Evolutionary conservation across 2,329 filamentous ascomycete genomes (phyloP).

Genomic region (Penicillium sp.): DNA sequence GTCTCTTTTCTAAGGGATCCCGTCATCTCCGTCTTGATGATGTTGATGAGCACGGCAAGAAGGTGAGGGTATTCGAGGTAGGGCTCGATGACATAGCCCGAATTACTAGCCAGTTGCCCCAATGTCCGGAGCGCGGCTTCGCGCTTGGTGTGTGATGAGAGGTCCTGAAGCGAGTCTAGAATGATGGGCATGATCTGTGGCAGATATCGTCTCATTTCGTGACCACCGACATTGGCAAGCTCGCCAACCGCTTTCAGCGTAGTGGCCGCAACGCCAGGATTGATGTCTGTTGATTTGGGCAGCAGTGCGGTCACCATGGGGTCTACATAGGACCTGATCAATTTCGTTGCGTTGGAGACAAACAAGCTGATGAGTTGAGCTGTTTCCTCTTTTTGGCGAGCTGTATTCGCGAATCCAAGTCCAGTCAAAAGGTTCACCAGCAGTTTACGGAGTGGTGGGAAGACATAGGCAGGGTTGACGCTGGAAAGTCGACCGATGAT

Average conservation of each 20-base stretch:
- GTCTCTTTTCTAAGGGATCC: conserved; percentile 87
- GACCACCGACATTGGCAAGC: conserved; percentile 87
- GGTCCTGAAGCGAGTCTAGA: conserved; percentile 88
- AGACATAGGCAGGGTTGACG: conserved; percentile 95
- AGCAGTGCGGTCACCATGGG: conserved; percentile 94
- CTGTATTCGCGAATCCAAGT: conserved; percentile 91
- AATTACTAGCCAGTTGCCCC: conserved; percentile 90
- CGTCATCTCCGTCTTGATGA: conserved; percentile 89
- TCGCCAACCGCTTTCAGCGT: conserved; percentile 96
- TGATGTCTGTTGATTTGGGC: conserved; percentile 83
- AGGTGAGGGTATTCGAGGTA: conserved; percentile 95
- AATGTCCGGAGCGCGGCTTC: conserved; percentile 89
- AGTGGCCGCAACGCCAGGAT: conserved; percentile 85
- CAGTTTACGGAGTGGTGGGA: conserved; percentile 90
- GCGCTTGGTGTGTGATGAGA: conserved; percentile 85
- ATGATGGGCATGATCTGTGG: conserved; percentile 93
- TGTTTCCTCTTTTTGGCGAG: conserved; percentile 94
- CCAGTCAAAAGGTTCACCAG: conserved; percentile 95
- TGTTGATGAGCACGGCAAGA: conserved; percentile 86
- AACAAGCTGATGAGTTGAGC: conserved; percentile 89
- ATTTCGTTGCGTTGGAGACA: conserved; percentile 85
- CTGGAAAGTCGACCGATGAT: conserved; percentile 92
- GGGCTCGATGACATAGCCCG: conserved; percentile 94
- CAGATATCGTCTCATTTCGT: conserved; percentile 91
- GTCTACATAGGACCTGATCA: conserved; percentile 96